Conservation (phyloP, 1,139 yeast genomes). For the Torulaspora globosa region DNA sequence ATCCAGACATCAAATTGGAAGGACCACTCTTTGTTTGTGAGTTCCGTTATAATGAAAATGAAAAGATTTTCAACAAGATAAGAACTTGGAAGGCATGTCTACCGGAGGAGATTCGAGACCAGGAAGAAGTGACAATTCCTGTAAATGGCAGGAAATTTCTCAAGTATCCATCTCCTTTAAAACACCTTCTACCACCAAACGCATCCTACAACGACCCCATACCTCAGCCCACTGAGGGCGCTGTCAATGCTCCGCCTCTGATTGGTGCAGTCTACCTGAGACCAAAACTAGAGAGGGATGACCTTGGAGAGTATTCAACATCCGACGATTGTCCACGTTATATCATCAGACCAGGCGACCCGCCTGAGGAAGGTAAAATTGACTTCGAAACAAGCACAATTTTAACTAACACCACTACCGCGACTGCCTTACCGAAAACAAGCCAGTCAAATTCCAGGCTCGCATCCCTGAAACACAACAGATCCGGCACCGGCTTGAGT, state of each 20-base stretch:
- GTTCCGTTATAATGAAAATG: conserved; percentile 86
- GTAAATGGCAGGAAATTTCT: conserved; percentile 55
- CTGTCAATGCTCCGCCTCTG: conserved; percentile 83
- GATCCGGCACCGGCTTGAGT: conserved; percentile 16
- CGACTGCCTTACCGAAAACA: conserved; percentile 25
- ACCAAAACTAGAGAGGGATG: conserved; percentile 71
- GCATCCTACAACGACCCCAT: conserved; percentile 69
- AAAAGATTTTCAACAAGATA: conserved; percentile 85
- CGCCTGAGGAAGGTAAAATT: conserved; percentile 36
- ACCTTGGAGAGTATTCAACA: conserved; percentile 65
- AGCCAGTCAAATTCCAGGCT: conserved; percentile 23
- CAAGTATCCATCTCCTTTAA: conserved; percentile 78
- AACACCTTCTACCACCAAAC: conserved; percentile 66
- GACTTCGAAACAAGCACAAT: conserved; percentile 36
- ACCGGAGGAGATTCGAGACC: conserved; percentile 91
- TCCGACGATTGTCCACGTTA: conserved; percentile 62
- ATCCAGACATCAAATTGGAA: conserved; percentile 74
- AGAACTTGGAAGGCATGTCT: conserved; percentile 98
- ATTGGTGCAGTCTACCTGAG: conserved; percentile 85
- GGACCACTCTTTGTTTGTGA: conserved; percentile 93
- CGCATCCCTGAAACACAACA: conserved; percentile 22
- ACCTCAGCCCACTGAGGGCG: conserved; percentile 76
- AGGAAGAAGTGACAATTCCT: conserved; percentile 76
- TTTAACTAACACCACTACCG: conserved; percentile 23
- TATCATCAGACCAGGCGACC: conserved; percentile 44